Conservation (phyloP, 2,329 filamentous ascomycete species). For the Fusarium avenaceum region DNA sequence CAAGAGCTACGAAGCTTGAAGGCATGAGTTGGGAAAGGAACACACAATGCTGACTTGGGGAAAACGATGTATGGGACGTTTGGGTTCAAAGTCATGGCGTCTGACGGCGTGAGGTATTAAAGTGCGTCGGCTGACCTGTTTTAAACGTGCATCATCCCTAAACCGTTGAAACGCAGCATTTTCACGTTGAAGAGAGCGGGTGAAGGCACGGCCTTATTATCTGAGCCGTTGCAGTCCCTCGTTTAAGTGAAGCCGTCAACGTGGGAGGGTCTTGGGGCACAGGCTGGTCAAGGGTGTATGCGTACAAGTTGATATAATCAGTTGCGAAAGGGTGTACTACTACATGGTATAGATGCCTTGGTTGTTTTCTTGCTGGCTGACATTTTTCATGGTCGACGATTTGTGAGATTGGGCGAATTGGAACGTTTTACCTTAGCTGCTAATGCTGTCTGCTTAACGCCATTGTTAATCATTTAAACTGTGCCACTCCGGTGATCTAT, state of each 20-base stretch:
- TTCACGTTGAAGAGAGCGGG: background rate
- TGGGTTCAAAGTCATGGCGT: constrained; percentile 43
- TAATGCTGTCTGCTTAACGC: background rate
- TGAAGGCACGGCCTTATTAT: background rate
- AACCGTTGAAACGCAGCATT: background rate
- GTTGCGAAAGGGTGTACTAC: constrained; percentile 35
- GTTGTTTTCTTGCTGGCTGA: constrained; percentile 27
- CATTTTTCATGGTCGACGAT: constrained; percentile 18
- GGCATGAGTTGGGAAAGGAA: background rate
- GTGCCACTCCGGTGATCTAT: background rate
- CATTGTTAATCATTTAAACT: background rate
- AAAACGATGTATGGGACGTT: constrained; percentile 26
- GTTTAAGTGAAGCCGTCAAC: background rate
- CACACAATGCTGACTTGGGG: constrained; percentile 12
- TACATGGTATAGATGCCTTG: constrained; percentile 40
- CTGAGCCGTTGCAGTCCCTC: background rate
- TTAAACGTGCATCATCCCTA: constrained; percentile 3
- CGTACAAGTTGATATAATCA: constrained; percentile 23
- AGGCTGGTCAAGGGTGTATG: constrained; percentile 12
- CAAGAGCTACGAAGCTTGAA: constrained; percentile 70
- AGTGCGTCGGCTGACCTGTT: constrained; percentile 22
- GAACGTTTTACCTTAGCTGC: constrained; percentile 23
- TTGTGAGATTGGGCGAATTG: constrained; percentile 37
- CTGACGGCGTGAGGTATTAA: constrained; percentile 32
- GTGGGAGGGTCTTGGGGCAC: constrained; percentile 6